Base-by-base conservation (phyloP, 2,329 filamentous ascomycete genomes). In the Cercospora beticola region DNA sequence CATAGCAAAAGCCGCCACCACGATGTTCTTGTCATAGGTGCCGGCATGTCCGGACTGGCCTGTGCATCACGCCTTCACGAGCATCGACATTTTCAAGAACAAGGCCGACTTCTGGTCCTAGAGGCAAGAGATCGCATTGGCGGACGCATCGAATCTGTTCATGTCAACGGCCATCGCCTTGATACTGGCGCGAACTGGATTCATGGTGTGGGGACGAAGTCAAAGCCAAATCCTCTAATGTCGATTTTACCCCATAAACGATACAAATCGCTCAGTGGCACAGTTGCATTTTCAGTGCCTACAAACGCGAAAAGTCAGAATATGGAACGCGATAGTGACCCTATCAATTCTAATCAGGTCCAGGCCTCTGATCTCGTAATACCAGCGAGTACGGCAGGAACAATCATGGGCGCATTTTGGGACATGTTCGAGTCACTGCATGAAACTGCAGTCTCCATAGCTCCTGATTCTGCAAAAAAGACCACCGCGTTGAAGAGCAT, bases 101-200 rank as follows among this genome's bases (percentile, higher is more conserved):
- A 68, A 21, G 62, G 68, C 28, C 64, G 65, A 18, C 62, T 75
- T 9, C 66, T 73, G 3, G 72, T 75, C 14, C 60, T 75, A 3
- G 74, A 75, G 56, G 72, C 65, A 12, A 71, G 73, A 30, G 60
- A 74, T 63, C 68, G 73, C 14, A 74, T 74, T 23, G 74, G 74
- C 8, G 74, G 74, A 6, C 74, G 74, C 12, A 74, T 75, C 10
- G 63, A 65, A 30, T 68, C 72, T 9, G 71, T 74, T 2, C 14
- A 70, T 31, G 68, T 75, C 66, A 69, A 73, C 43, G 72, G 71
- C 5, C 33, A 61, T 52, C 71, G 73, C 1, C 65, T 75, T 4
- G 74, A 75, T 31, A 73, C 71, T 56, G 72, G 74, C 49, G 72
- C 74, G 7, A 75, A 75, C 16, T 75, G 74, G 74, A 75, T 74